These are phyloP conservation scores for Globisporangium orthogonon DNA, from an alignment of 352 stramenopile species.

Conservation along the genomic window DNA sequence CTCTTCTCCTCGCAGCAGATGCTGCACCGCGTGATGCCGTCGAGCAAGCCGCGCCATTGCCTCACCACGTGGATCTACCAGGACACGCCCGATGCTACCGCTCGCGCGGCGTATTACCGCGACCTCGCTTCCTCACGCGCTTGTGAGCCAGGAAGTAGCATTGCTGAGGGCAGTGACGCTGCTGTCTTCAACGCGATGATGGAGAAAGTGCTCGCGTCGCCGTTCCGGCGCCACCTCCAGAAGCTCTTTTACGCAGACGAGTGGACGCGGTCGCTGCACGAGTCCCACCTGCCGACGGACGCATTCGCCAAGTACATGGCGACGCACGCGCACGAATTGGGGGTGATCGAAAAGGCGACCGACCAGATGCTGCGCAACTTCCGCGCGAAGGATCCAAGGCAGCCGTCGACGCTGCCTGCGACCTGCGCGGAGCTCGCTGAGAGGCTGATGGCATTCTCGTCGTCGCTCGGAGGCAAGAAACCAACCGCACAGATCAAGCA, in stretches of 20 bases:
- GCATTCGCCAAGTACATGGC: conserved; percentile 56
- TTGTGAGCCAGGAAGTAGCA: neutral
- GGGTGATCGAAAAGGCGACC: conserved; percentile 42
- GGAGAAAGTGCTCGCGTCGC: conserved; percentile 44
- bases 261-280: conserved; percentile 47
- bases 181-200: conserved; percentile 25
- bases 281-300: conserved; percentile 45
- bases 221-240: conserved; percentile 56
- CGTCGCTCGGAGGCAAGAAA: conserved; percentile 2
- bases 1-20: conserved; percentile 78
- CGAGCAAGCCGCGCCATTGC: conserved; percentile 37
- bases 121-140: neutral
- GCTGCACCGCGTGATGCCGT: conserved; percentile 67
- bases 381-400: conserved; percentile 24
- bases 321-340: conserved; percentile 48
- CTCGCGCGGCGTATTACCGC: conserved; percentile 22
- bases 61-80: conserved; percentile 75
- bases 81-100: conserved; percentile 13
- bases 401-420: conserved; percentile 23
- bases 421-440: conserved; percentile 23
- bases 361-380: conserved; percentile 59
- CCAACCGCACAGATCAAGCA: conserved; percentile 17
- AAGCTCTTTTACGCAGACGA: conserved; percentile 50
- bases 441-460: conserved; percentile 9
- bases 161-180: neutral